phyloP scores from a whole-genome alignment of 2,329 filamentous ascomycete genomes.

The Aotearoamyces nothofagi region DNA sequence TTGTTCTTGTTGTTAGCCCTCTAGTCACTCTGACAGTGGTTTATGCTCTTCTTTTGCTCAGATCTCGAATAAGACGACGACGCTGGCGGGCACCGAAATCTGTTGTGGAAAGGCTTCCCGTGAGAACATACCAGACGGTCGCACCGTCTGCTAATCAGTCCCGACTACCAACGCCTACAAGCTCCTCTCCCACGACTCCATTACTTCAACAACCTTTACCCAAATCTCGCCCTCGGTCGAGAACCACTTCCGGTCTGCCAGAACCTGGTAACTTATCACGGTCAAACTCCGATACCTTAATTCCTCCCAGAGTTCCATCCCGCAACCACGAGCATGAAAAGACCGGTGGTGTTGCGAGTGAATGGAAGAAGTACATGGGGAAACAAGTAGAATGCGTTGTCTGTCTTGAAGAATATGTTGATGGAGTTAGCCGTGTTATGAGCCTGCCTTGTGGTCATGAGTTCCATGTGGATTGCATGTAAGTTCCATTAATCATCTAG shows the following conservation, averaged over 20 bases:
- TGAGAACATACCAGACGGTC: constrained; percentile 88
- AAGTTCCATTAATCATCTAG: too few species aligned
- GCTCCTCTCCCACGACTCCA: constrained; percentile 63
- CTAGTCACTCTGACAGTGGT: constrained; percentile 85
- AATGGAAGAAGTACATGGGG: constrained; percentile 54
- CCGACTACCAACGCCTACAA: constrained; percentile 45
- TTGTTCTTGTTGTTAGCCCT: constrained; percentile 94
- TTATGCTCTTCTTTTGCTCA: constrained; percentile 73
- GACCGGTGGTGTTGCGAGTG: constrained; percentile 25
- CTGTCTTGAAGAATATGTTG: constrained; percentile 89
- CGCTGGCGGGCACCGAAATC: constrained; percentile 97
- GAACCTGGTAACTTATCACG: constrained; percentile 31
- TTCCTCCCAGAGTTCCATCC: constrained; percentile 11
- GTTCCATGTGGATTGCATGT: constrained; percentile 98
- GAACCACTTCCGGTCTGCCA: constrained; percentile 45
- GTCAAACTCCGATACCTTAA: constrained; percentile 22
- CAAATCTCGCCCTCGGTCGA: constrained; percentile 44
- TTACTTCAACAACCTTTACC: constrained; percentile 48
- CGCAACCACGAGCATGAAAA: constrained; percentile 31
- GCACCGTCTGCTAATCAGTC: constrained; percentile 41
- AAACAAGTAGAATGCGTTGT: constrained; percentile 81
- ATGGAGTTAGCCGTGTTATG: constrained; percentile 92
- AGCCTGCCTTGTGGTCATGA: constrained; percentile 94
- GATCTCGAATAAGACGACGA: constrained; percentile 75
- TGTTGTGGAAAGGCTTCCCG: constrained; percentile 84